A percentile compares a stretch with the other conserved stretches of the same genome.
Conservation (phyloP, 345 rosid genomes). For the Brassica cretica region DNA sequence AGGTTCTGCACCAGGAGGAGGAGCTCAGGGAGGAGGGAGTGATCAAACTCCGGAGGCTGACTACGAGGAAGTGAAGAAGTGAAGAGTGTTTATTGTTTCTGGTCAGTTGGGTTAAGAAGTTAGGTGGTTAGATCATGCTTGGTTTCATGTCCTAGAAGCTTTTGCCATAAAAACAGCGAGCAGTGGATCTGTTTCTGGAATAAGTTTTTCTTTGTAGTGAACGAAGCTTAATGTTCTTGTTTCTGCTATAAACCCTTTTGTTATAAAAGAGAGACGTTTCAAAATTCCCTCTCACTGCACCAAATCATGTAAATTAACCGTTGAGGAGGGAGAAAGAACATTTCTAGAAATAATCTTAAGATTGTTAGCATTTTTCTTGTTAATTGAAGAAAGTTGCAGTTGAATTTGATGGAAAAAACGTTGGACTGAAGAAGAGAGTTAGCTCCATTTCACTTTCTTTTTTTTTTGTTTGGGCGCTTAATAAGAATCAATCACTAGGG, state of each 20-base stretch:
- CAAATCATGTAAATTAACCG: neutral
- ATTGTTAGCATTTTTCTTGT: neutral
- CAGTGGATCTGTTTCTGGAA: constrained; percentile 15
- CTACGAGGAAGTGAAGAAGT: constrained; percentile 81
- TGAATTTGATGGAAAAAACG: no score
- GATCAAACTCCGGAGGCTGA: constrained; percentile 83
- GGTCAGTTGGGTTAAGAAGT: constrained; percentile 23
- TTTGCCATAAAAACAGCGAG: neutral
- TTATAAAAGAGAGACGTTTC: neutral
- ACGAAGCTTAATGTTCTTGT: neutral
- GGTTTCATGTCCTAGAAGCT: no score
- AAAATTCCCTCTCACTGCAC: neutral
- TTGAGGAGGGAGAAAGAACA: no score
- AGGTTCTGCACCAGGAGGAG: constrained; percentile 55
- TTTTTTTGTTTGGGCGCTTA: neutral
- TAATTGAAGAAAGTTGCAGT: no score
- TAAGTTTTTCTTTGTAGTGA: constrained; percentile 28
- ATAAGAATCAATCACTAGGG: neutral
- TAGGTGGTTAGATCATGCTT: constrained; percentile 30
- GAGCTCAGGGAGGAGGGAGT: constrained; percentile 68
- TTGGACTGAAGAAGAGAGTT: neutral
- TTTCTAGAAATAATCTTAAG: no score
- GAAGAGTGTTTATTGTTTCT: constrained; percentile 1
- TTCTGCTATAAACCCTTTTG: neutral
- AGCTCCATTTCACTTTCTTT: neutral